These are phyloP conservation scores for Rhizopogon roseolus DNA, from an alignment of 768 basidiomycete genomes.

Conservation along the genomic window DNA sequence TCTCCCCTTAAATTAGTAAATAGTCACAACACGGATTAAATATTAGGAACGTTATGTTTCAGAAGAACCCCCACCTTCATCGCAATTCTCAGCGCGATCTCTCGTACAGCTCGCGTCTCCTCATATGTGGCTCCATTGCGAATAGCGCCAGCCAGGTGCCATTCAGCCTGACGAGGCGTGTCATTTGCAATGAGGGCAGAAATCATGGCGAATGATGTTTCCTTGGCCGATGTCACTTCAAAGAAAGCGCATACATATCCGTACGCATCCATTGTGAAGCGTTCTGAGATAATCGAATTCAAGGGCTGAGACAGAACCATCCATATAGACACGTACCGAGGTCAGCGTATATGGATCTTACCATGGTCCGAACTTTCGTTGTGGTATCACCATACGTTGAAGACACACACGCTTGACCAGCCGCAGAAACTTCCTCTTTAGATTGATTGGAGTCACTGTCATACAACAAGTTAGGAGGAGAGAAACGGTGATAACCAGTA, in stretches of 20 bases:
- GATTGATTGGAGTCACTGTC: slow-evolving; percentile 37
- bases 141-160: slow-evolving; percentile 58
- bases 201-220: slow-evolving; percentile 57
- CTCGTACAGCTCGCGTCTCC: slow-evolving; percentile 48
- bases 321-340: slow-evolving; percentile 39
- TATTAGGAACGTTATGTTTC: slow-evolving; percentile 48
- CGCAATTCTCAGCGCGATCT: slow-evolving; percentile 50
- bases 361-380: slow-evolving; percentile 36
- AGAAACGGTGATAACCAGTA: neutral
- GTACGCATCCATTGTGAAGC: slow-evolving; percentile 51
- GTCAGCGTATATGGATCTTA: slow-evolving; percentile 55
- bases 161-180: slow-evolving; percentile 57
- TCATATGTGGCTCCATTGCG: slow-evolving; percentile 50
- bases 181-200: slow-evolving; percentile 58
- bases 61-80: slow-evolving; percentile 44
- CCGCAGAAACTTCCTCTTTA: slow-evolving; percentile 35
- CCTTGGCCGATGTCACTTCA: slow-evolving; percentile 41
- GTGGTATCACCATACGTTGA: slow-evolving; percentile 56
- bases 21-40: slow-evolving; percentile 7
- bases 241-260: slow-evolving; percentile 50
- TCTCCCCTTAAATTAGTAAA: neutral
- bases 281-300: slow-evolving; percentile 31
- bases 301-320: neutral
- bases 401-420: slow-evolving; percentile 41
- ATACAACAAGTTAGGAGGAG: neutral